Evolutionary conservation across 306 rosid genomes (phyloP).

Genomic region (Cucumis hystrix): DNA sequence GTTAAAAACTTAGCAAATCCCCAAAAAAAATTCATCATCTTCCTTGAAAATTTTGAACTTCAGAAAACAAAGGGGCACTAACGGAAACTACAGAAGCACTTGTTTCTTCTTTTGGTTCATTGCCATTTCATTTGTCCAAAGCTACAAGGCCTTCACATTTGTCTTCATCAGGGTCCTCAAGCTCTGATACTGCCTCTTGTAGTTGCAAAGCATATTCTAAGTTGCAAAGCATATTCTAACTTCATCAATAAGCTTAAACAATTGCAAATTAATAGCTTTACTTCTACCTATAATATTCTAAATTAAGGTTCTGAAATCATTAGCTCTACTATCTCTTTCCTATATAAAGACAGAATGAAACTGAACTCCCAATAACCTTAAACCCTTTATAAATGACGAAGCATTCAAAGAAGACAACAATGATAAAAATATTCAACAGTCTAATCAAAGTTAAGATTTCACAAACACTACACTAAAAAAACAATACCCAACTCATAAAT

Average conservation of each 20-base stretch:
- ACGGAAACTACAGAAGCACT: background rate
- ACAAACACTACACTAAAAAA: too few relatives aligned
- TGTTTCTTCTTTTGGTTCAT: background rate
- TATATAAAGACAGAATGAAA: background rate
- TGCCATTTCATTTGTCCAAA: slow-evolving; percentile 7
- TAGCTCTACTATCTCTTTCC: background rate
- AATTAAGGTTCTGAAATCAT: background rate
- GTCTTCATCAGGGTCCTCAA: slow-evolving; percentile 17
- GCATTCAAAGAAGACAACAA: background rate
- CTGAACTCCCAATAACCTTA: background rate
- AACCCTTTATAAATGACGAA: background rate
- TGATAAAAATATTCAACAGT: background rate
- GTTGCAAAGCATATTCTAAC: slow-evolving; percentile 78
- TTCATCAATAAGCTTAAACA: too few relatives aligned
- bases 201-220: slow-evolving; percentile 60
- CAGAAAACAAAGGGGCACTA: slow-evolving; percentile 29
- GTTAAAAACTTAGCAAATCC: background rate
- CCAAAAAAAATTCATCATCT: slow-evolving; percentile 15
- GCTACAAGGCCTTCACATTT: background rate
- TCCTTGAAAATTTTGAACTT: slow-evolving; percentile 24
- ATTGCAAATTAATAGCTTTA: background rate
- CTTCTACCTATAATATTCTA: background rate
- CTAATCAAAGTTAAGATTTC: background rate
- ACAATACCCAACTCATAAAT: too few relatives aligned
- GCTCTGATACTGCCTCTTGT: slow-evolving; percentile 27